Evolutionary conservation across 257 asterid genomes (phyloP).

Genomic region (Leonotis leonurus): DNA sequence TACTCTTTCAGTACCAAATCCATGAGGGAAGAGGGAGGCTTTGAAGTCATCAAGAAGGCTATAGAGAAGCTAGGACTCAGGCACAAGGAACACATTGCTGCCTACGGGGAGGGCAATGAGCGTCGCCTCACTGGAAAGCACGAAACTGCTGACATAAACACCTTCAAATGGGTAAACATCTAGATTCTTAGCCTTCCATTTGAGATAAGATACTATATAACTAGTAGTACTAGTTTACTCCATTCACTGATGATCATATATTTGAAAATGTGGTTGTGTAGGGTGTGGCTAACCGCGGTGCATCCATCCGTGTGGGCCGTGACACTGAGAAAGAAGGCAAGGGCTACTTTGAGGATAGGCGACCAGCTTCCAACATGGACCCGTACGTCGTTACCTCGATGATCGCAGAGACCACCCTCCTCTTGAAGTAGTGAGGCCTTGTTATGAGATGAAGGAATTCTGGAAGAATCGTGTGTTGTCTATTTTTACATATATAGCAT

Average conservation of each 20-base stretch:
- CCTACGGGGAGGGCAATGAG: slow-evolving; percentile 83
- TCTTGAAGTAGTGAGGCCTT: slow-evolving; percentile 40
- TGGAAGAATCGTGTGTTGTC: background rate
- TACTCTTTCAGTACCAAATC: slow-evolving; percentile 56
- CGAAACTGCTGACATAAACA: slow-evolving; percentile 66
- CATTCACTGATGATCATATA: background rate
- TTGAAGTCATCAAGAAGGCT: slow-evolving; percentile 65
- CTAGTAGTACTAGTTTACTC: no score
- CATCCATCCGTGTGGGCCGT: slow-evolving; percentile 78
- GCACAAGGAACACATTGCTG: slow-evolving; percentile 88
- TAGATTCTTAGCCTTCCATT: background rate
- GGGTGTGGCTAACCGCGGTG: slow-evolving; percentile 95
- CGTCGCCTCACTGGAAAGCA: slow-evolving; percentile 85
- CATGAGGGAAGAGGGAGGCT: slow-evolving; percentile 73
- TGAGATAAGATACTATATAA: no score
- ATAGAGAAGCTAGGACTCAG: slow-evolving; percentile 57
- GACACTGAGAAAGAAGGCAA: slow-evolving; percentile 81
- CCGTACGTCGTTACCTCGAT: slow-evolving; percentile 72
- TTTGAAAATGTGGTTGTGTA: background rate
- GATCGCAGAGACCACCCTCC: slow-evolving; percentile 81
- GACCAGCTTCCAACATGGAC: slow-evolving; percentile 95
- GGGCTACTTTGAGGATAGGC: slow-evolving; percentile 83
- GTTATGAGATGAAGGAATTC: background rate
- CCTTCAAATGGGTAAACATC: slow-evolving; percentile 62
- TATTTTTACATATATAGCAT: background rate